Evolutionary conservation across 176 grass and related monocot genomes (phyloP).

Genomic region (Poa annua): DNA sequence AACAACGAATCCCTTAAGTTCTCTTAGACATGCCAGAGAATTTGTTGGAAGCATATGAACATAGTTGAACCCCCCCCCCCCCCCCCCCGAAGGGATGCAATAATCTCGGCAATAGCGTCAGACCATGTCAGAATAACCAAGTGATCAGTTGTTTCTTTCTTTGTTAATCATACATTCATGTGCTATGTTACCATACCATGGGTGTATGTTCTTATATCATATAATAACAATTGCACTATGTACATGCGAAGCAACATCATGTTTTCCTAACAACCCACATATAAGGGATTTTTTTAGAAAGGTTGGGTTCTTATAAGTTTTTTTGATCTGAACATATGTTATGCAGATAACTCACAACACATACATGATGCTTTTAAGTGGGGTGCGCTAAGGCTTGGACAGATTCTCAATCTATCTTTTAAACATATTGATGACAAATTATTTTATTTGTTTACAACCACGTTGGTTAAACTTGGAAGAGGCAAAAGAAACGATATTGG

Average conservation of each 20-base stretch:
- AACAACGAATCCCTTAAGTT: too few relatives aligned
- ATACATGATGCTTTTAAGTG: slow-evolving; percentile 67
- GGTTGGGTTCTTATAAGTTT: not conserved
- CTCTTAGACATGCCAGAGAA: not conserved
- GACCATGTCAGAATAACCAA: slow-evolving; percentile 53
- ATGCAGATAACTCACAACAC: slow-evolving; percentile 57
- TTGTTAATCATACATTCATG: not conserved
- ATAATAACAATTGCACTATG: not conserved
- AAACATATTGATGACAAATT: slow-evolving; percentile 46
- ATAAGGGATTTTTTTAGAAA: not conserved
- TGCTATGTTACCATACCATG: not conserved
- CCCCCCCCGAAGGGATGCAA: slow-evolving; percentile 65
- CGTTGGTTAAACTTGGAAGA: slow-evolving; percentile 45
- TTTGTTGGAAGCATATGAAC: slow-evolving; percentile 60
- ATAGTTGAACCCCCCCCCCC: too few relatives aligned
- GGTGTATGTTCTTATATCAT: slow-evolving; percentile 1
- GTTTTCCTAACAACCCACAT: slow-evolving; percentile 4
- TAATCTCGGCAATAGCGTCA: slow-evolving; percentile 85
- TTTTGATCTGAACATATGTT: slow-evolving; percentile 8
- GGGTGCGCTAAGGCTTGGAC: slow-evolving; percentile 65
- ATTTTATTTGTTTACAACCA: slow-evolving; percentile 61
- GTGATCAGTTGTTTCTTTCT: slow-evolving; percentile 1
- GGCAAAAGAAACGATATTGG: too few relatives aligned
- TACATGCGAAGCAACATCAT: not conserved
- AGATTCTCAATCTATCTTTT: slow-evolving; percentile 61